Percentiles rank a stretch among this genome's conserved stretches.
Evolutionary conservation across 306 rosid species (phyloP).

Genomic region (Herpetospermum pedunculosum): DNA sequence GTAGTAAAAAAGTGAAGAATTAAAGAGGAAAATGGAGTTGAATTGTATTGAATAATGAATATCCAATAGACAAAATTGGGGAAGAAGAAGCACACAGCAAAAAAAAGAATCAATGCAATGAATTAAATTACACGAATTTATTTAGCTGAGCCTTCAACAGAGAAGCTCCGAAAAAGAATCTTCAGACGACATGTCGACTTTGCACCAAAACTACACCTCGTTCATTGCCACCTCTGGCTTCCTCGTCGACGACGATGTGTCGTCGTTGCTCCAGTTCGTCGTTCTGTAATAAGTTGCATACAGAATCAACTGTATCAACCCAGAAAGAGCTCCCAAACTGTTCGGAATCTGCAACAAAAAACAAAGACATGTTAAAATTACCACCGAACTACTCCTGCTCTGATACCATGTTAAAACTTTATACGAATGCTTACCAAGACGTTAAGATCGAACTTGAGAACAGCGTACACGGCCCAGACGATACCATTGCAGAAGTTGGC

Average conservation of each 20-base stretch:
- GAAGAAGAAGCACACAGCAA: neutral
- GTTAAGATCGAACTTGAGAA: constrained; percentile 47
- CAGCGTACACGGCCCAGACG: constrained; percentile 46
- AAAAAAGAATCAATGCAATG: neutral
- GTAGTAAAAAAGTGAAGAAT: too few species aligned
- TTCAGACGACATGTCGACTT: neutral
- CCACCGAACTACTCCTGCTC: too few species aligned
- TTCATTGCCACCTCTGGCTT: constrained; percentile 15
- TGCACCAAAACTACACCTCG: neutral
- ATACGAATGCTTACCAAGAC: constrained; percentile 25
- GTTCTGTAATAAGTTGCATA: constrained; percentile 42
- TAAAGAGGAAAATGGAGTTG: too few species aligned
- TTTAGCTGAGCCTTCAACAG: neutral
- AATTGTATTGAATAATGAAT: too few species aligned
- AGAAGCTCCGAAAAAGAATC: neutral
- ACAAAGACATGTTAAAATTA: too few species aligned
- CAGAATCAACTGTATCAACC: constrained; percentile 45
- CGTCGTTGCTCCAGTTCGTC: constrained; percentile 31
- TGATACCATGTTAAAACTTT: neutral
- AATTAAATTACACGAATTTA: neutral
- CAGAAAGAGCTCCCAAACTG: constrained; percentile 48
- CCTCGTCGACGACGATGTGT: neutral
- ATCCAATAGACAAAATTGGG: too few species aligned
- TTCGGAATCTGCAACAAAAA: constrained; percentile 25
- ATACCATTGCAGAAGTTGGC: constrained; percentile 44